Evolutionary conservation across 2,329 filamentous ascomycete species (phyloP).

Genomic region (Stemphylium lycopersici): DNA sequence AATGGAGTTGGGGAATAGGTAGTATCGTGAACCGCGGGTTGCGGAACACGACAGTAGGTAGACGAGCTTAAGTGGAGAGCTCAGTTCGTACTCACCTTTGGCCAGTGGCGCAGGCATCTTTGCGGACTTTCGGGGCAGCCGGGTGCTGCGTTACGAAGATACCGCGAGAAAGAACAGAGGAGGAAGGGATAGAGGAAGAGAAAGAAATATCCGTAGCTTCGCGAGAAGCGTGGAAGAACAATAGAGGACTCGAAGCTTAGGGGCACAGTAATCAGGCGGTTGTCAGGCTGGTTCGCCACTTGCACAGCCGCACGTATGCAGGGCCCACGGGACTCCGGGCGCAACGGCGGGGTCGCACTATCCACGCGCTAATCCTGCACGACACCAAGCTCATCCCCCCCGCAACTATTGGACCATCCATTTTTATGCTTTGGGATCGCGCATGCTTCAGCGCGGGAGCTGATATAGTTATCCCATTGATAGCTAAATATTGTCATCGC

Average conservation of each 20-base stretch:
- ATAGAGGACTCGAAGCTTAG: constrained; percentile 3
- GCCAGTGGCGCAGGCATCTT: constrained; percentile 50
- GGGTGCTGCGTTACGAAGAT: not conserved
- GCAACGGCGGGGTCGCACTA: constrained; percentile 13
- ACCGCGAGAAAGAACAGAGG: not conserved
- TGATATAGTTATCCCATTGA: too few species aligned
- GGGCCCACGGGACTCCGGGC: constrained; percentile 6
- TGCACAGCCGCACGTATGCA: constrained; percentile 16
- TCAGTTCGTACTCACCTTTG: constrained; percentile 42
- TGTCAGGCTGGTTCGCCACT: constrained; percentile 8
- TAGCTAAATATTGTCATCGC: too few species aligned
- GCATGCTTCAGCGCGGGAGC: too few species aligned
- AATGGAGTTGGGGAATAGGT: not conserved
- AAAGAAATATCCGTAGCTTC: not conserved
- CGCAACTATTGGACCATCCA: not conserved
- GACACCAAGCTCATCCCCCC: constrained; percentile 3
- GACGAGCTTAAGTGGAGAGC: constrained; percentile 29
- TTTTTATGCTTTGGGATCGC: too few species aligned
- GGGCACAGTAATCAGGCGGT: not conserved
- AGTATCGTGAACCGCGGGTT: not conserved
- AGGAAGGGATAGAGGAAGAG: not conserved
- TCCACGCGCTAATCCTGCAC: constrained; percentile 3
- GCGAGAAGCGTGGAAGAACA: not conserved
- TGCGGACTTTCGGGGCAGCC: not conserved
- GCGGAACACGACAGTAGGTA: constrained; percentile 29